Evolutionary conservation across 352 stramenopile species (phyloP).

Genomic region (Pythium dissotocum): DNA sequence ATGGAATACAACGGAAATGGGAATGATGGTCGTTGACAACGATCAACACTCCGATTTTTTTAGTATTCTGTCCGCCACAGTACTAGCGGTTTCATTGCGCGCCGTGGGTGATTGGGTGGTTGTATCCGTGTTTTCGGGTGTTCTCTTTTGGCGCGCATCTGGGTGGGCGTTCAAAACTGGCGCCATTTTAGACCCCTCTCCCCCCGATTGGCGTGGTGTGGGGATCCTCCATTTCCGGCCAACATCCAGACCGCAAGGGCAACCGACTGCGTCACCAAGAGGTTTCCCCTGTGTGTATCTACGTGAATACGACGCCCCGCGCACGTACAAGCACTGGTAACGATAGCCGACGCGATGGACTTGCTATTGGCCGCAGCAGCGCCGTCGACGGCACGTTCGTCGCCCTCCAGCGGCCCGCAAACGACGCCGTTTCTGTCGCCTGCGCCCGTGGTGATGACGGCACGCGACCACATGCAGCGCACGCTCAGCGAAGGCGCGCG

Average conservation of each 20-base stretch:
- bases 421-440: slow-evolving; percentile 22
- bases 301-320: background rate
- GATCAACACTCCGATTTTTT: too few species aligned
- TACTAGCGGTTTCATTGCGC: too few species aligned
- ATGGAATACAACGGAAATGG: too few species aligned
- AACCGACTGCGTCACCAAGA: background rate
- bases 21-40: too few species aligned
- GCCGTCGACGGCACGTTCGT: background rate
- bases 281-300: slow-evolving; percentile 7
- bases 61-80: background rate
- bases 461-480: slow-evolving; percentile 23
- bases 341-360: background rate
- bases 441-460: slow-evolving; percentile 6
- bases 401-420: background rate
- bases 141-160: slow-evolving; percentile 20
- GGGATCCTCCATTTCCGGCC: background rate
- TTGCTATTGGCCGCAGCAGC: background rate
- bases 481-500: slow-evolving; percentile 30
- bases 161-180: slow-evolving; percentile 11
- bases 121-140: slow-evolving; percentile 9
- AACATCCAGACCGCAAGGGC: background rate
- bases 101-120: slow-evolving; percentile 3
- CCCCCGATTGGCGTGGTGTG: background rate
- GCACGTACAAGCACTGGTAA: background rate
- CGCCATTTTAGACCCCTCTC: slow-evolving; percentile 11